Conservation (phyloP, 257 asterid genomes). For the Fraxinus quadrangulata region DNA sequence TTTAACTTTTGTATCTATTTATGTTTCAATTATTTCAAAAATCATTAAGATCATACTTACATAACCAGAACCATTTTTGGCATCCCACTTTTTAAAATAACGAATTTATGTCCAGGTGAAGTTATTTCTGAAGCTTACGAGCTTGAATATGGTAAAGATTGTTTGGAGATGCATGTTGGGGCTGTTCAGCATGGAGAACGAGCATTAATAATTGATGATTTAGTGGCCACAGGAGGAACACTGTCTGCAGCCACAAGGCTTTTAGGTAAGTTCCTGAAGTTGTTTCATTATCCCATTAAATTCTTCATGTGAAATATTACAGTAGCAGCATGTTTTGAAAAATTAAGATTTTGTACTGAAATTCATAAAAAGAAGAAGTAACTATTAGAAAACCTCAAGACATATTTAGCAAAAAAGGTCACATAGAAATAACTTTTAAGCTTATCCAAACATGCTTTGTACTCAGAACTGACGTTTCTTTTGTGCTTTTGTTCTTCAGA, state of each 20-base stretch:
- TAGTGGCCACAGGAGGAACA: conserved; percentile 94
- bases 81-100: background rate
- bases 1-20: background rate
- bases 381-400: background rate
- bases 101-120: conserved; percentile 52
- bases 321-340: background rate
- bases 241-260: conserved; percentile 81
- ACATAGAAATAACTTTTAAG: background rate
- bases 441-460: background rate
- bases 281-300: background rate
- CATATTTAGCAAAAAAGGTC: background rate
- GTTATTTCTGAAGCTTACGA: conserved; percentile 75
- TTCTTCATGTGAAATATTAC: background rate
- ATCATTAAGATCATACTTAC: background rate
- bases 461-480: background rate
- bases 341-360: background rate
- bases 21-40: background rate
- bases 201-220: conserved; percentile 71
- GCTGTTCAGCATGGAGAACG: conserved; percentile 75
- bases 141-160: conserved; percentile 80
- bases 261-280: conserved; percentile 48
- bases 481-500: conserved; percentile 35
- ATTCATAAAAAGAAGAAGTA: background rate
- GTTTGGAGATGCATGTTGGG: conserved; percentile 80
- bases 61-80: background rate